A percentile compares a stretch with the other conserved stretches of the same genome.
phyloP scores from a whole-genome alignment of 768 basidiomycete species.

The Rhizopogon vinicolor region DNA sequence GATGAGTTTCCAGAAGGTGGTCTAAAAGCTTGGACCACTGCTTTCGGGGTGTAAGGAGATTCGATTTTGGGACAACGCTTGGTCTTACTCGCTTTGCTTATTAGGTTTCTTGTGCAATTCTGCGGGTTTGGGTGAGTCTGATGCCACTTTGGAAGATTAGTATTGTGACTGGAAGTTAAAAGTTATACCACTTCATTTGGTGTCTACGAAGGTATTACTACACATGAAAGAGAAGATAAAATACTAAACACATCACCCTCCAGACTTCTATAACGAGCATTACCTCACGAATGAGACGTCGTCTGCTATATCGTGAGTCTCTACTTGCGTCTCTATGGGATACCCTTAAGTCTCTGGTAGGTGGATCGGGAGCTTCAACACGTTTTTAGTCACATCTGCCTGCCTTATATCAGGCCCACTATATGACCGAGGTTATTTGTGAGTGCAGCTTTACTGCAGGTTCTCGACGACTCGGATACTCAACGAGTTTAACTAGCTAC shows the following conservation, averaged over 20 bases:
- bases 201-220: slow-evolving; percentile 24
- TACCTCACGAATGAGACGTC: slow-evolving; percentile 23
- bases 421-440: slow-evolving; percentile 29
- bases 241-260: background rate
- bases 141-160: too few species aligned
- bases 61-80: background rate
- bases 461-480: slow-evolving; percentile 3
- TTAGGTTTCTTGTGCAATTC: slow-evolving; percentile 20
- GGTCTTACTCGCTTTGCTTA: background rate
- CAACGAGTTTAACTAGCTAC: slow-evolving; percentile 32
- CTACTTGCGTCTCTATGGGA: slow-evolving; percentile 27
- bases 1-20: slow-evolving; percentile 5
- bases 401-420: slow-evolving; percentile 24
- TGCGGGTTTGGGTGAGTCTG: slow-evolving; percentile 19
- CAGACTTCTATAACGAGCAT: slow-evolving; percentile 26
- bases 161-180: background rate
- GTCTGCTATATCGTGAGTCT: slow-evolving; percentile 26
- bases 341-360: slow-evolving; percentile 5
- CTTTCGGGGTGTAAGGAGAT: slow-evolving; percentile 1
- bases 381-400: slow-evolving; percentile 25
- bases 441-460: background rate
- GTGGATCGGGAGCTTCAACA: slow-evolving; percentile 29
- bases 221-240: slow-evolving; percentile 8
- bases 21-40: slow-evolving; percentile 6
- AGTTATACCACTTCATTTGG: slow-evolving; percentile 26